Base-by-base conservation (phyloP, 2,329 filamentous ascomycete species). In the Magnaporthales sp. region DNA sequence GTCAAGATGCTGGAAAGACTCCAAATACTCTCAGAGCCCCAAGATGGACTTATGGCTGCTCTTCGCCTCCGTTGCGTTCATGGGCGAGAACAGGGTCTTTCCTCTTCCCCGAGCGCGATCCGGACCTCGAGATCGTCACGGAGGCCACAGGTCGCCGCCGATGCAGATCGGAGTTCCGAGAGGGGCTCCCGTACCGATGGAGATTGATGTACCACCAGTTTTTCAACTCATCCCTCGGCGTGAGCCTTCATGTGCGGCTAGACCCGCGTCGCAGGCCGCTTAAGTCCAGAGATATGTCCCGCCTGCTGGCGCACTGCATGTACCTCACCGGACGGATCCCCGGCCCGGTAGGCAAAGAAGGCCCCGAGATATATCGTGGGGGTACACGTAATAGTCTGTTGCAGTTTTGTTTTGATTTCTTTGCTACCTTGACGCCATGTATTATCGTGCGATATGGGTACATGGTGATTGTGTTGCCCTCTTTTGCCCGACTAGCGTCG, bases 11-110 rank as follows among this genome's bases (percentile, higher is more conserved):
- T 60, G 10, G 56, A 60, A 24, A 60, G 11, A 5, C 56, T 60
- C 7, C 3, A 60, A 8, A 11, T 31, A 63, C n/a, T n/a, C 27
- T n/a, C 74, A 76, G 65, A 67, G 70, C 2, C 65, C 65, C 27
- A 74, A 73, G 27, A 70, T 72, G 2, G 75, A 76, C 56, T 72
- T 75, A 2, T 76, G 73, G 74, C 75, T 74, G 0, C 69, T 76
- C 1, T 75, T 75, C 54, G 74, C 73, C 26, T 76, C 75, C 0
- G 62, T 72, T 10, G 70, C 73, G 1, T 74, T 72, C 73, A 70
- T 73, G 27, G 63, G 68, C 27, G 19, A 22, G 2, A 31, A 22
- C 27, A 24, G 19, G 30, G 27, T 19, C 8, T 63, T 63, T 31
- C 27, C 30, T 31, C 30, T 38, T 29, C 62, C 61, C n/a, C 63